Evolutionary conservation across 2,329 filamentous ascomycete genomes (phyloP), one percentile per base, ranked within the genome.

Genomic region (Aspergillus sp.): DNA sequence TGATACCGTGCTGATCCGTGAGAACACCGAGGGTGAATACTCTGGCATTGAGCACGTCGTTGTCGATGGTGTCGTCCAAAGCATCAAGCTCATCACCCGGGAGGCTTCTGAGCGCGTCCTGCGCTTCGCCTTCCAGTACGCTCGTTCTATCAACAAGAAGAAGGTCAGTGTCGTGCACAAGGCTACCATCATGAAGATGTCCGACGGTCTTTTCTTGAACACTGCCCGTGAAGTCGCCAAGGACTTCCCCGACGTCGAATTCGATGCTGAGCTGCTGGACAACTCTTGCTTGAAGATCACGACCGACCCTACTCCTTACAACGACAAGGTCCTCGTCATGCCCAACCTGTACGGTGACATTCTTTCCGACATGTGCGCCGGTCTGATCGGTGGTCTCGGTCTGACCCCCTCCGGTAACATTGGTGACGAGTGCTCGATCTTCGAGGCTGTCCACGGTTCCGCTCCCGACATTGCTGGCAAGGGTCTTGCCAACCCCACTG

Each of bases 171-270:
- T 92, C 60, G 93, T 98, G 64, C 95, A 99, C 90, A 99, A 99
- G 87, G 95, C 95, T 77, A 98, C 95, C 75, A 99, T 99, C 83
- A 99, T 99, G 95, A 99, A 99, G 88, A 96, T 97, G 91, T 93
- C 90, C 75, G 95, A 99, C 78, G 95, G 95, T 81, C 90, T 99
- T 62, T 99, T 99, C 88, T 86, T 99, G 68, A 90, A 85, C 78
- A 91, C 90, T 62, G 95, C 89, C 68, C 83, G 87, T 68, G 86
- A 95, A 62, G 87, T 99, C 67, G 84, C 91, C 77, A 96, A 96
- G 87, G 93, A 98, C 75, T 99, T 90, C 86, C 95, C 95, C 64
- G 84, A 88, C 69, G 91, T 99, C 72, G 90, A 97, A 81, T 98
- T 99, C 76, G 93, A 98, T 75, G 91, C 91, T 70, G 95, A 99